Evolutionary conservation across 306 rosid species (phyloP).

Genomic region (Cucurbita pepo): DNA sequence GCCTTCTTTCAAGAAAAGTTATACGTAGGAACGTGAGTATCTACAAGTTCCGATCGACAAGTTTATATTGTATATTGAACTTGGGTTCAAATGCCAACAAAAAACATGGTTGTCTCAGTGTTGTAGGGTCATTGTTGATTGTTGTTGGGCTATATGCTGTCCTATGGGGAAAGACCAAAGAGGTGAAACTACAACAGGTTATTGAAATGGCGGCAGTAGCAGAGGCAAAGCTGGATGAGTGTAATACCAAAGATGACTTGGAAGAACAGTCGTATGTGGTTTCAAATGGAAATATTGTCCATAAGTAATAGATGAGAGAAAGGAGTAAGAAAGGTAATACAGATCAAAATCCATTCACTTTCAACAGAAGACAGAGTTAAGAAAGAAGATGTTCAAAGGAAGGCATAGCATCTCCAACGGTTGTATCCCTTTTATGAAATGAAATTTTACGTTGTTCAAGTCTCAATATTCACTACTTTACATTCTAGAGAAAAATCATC

Average conservation of each 20-base stretch:
- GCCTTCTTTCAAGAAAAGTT: slow-evolving; percentile 48
- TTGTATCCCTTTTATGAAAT: neutral
- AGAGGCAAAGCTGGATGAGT: slow-evolving; percentile 1
- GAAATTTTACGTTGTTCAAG: neutral
- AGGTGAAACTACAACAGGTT: slow-evolving; percentile 9
- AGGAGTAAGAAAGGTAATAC: neutral
- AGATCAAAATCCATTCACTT: neutral
- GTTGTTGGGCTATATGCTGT: slow-evolving; percentile 59
- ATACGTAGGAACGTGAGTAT: slow-evolving; percentile 57
- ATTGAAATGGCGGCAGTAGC: neutral
- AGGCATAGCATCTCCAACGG: neutral
- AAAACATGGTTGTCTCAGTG: slow-evolving; percentile 16
- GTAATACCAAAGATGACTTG: slow-evolving; percentile 9
- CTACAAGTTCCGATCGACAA: neutral
- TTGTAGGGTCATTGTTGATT: slow-evolving; percentile 41
- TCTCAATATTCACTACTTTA: neutral
- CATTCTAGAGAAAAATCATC: neutral
- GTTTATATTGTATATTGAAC: neutral
- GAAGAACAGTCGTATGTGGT: slow-evolving; percentile 13
- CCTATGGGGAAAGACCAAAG: slow-evolving; percentile 70
- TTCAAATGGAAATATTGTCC: neutral
- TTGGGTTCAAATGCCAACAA: neutral
- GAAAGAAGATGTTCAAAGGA: neutral
- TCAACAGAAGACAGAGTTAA: neutral
- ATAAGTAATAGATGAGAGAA: neutral